Conservation (phyloP, 2,329 filamentous ascomycete species). For the Blastomyces silverae region DNA sequence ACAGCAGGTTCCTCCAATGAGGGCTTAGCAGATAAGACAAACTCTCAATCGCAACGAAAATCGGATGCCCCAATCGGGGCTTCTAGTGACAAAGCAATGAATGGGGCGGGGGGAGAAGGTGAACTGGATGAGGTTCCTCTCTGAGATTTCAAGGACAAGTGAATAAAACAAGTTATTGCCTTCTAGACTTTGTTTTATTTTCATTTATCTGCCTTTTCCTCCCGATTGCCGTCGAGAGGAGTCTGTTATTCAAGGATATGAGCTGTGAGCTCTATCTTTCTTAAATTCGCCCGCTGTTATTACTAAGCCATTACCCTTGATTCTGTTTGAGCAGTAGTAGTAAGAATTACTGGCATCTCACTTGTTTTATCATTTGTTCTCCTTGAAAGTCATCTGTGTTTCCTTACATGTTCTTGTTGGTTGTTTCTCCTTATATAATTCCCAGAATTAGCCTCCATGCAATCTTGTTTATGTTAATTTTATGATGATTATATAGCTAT, state of each 20-base stretch:
- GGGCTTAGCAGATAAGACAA: conserved; percentile 8
- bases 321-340: not conserved
- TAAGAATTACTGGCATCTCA: not conserved
- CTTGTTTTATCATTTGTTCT: not conserved
- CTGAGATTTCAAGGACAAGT: conserved; percentile 11
- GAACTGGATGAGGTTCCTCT: conserved; percentile 25
- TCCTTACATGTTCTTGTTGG: not conserved
- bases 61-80: not conserved
- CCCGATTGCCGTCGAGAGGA: not conserved
- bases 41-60: not conserved
- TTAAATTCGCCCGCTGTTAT: conserved; percentile 1
- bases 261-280: not conserved
- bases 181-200: not conserved
- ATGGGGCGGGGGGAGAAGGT: conserved; percentile 15
- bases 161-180: not conserved
- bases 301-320: not conserved
- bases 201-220: too few species aligned
- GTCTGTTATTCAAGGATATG: not conserved
- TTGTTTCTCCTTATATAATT: not conserved
- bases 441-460: not conserved
- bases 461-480: not conserved
- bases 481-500: not conserved
- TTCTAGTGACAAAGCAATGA: conserved; percentile 8
- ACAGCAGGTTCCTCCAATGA: conserved; percentile 14
- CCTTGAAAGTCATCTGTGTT: not conserved